Evolutionary conservation across 2,329 filamentous ascomycete species (phyloP).

Genomic region (Hypoxylon sp.): DNA sequence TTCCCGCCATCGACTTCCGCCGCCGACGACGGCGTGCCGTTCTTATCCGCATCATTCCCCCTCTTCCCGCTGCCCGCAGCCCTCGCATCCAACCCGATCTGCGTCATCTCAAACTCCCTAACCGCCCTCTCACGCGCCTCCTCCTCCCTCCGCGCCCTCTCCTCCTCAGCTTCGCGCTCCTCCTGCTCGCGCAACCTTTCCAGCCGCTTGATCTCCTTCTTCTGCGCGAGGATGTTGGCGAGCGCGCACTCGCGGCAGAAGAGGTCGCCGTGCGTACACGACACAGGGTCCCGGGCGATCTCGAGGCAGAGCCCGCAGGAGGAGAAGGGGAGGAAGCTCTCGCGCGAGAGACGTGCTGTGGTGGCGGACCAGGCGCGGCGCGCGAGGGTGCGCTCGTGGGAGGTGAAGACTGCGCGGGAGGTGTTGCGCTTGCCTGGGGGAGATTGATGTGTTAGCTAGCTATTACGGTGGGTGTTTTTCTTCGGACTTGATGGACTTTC

Average conservation of each 20-base stretch:
- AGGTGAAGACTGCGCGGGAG: slow-evolving; percentile 92
- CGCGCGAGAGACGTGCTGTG: slow-evolving; percentile 86
- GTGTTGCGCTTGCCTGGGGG: slow-evolving; percentile 85
- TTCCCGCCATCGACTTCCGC: slow-evolving; percentile 15
- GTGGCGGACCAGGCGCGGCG: slow-evolving; percentile 86
- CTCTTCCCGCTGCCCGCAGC: slow-evolving; percentile 42
- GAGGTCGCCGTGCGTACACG: slow-evolving; percentile 86
- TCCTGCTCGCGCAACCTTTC: slow-evolving; percentile 77
- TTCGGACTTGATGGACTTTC: background rate
- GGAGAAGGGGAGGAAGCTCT: slow-evolving; percentile 92
- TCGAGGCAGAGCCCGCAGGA: slow-evolving; percentile 91
- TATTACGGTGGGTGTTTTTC: slow-evolving; percentile 17
- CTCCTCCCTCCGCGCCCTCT: slow-evolving; percentile 72
- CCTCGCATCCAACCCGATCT: slow-evolving; percentile 74
- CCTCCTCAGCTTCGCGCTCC: slow-evolving; percentile 76
- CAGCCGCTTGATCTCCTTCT: slow-evolving; percentile 88
- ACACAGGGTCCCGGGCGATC: slow-evolving; percentile 84
- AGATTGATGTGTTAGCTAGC: slow-evolving; percentile 7
- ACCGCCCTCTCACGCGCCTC: slow-evolving; percentile 80
- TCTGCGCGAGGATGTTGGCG: slow-evolving; percentile 89
- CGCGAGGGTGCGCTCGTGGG: slow-evolving; percentile 87
- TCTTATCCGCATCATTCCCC: slow-evolving; percentile 57
- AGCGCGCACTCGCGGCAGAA: slow-evolving; percentile 97
- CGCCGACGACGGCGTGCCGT: background rate
- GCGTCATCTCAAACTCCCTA: slow-evolving; percentile 86